These are phyloP conservation scores for Dothistroma septosporum DNA, from an alignment of 2,329 filamentous ascomycete genomes.

Conservation along the genomic window DNA sequence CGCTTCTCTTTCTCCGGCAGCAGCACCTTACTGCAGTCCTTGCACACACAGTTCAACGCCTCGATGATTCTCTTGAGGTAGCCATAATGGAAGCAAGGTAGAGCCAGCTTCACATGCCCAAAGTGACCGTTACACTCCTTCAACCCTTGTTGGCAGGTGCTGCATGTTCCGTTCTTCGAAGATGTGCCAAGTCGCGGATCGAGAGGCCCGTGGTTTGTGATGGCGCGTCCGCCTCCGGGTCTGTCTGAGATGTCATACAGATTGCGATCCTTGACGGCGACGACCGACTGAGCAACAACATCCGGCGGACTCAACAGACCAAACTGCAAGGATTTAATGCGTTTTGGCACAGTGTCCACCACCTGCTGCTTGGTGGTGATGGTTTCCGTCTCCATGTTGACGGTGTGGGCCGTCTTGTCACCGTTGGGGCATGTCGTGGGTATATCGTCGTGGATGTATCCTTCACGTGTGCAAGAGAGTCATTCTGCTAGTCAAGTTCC, in stretches of 20 bases:
- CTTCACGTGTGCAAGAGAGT: not conserved
- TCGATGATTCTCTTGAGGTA: slow-evolving; percentile 91
- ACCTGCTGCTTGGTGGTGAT: slow-evolving; percentile 71
- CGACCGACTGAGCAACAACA: slow-evolving; percentile 89
- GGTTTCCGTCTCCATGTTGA: slow-evolving; percentile 20
- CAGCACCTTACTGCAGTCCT: slow-evolving; percentile 79
- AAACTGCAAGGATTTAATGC: slow-evolving; percentile 90
- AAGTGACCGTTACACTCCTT: slow-evolving; percentile 92
- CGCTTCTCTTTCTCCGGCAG: slow-evolving; percentile 76
- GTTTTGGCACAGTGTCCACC: slow-evolving; percentile 80
- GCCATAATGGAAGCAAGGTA: slow-evolving; percentile 93
- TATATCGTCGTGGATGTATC: not conserved
- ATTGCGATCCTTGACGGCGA: slow-evolving; percentile 90
- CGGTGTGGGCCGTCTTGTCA: slow-evolving; percentile 11
- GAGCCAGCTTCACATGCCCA: slow-evolving; percentile 81
- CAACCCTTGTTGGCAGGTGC: slow-evolving; percentile 76
- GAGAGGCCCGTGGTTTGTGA: slow-evolving; percentile 78
- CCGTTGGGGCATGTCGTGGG: slow-evolving; percentile 1
- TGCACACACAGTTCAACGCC: slow-evolving; percentile 94
- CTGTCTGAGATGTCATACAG: slow-evolving; percentile 75
- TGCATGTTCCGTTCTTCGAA: slow-evolving; percentile 72
- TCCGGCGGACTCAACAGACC: slow-evolving; percentile 84
- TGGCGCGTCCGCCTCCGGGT: slow-evolving; percentile 56
- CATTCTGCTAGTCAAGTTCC: too few species aligned
- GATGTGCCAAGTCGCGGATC: slow-evolving; percentile 87